Conservation (phyloP, 2,329 filamentous ascomycete genomes). For the Cladosporium halotolerans region DNA sequence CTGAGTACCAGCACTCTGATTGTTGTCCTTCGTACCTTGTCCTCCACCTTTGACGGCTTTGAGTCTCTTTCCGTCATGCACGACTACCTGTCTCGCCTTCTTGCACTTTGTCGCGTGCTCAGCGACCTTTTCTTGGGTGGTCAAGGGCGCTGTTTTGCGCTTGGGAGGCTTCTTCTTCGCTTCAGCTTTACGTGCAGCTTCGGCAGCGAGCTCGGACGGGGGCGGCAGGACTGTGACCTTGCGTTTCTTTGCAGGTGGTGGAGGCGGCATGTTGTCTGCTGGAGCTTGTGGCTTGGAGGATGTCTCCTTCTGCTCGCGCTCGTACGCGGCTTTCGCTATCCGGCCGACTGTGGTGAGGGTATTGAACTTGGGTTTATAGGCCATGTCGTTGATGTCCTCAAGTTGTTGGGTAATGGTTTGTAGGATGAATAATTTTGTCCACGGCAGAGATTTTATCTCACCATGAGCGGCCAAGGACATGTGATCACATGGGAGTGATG, state of each 20-base stretch:
- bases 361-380: not conserved
- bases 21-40: not conserved
- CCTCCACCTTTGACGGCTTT: not conserved
- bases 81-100: not conserved
- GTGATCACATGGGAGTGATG: too few species aligned
- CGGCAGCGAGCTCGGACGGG: not conserved
- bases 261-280: not conserved
- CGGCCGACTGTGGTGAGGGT: constrained; percentile 13
- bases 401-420: too few species aligned
- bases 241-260: constrained; percentile 1
- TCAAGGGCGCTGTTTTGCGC: not conserved
- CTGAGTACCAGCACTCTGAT: not conserved
- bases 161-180: not conserved
- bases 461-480: too few species aligned
- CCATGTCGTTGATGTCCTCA: not conserved
- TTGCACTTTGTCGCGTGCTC: not conserved
- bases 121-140: not conserved
- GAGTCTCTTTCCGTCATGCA: not conserved
- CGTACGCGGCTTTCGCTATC: constrained; percentile 7
- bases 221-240: not conserved
- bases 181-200: constrained; percentile 1
- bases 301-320: not conserved
- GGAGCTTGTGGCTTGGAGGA: not conserved
- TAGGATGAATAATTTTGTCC: too few species aligned
- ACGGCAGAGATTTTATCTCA: too few species aligned